Evolutionary conservation across 2,329 filamentous ascomycete genomes (phyloP), one percentile per base, ranked within the genome.

Genomic region (Fusarium annulatum): DNA sequence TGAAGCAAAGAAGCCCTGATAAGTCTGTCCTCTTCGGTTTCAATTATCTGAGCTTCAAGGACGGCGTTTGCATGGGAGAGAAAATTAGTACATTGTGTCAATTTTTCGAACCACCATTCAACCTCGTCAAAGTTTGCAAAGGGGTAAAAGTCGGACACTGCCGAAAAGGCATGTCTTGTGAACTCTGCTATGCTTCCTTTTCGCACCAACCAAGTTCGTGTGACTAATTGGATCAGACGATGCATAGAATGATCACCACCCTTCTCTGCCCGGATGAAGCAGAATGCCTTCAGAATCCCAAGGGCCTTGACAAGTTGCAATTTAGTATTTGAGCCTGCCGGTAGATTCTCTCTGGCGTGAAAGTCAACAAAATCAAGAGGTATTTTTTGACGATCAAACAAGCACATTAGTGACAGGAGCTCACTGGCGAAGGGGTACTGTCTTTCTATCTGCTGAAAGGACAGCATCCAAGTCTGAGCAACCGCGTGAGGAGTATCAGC

Each of bases 211-310:
- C 81, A 83, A 41, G 76, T 79, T 8, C 67, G 76, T 0, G 80
- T 81, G 0, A 79, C 78, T 10, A 83, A 52, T 18, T 84, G 82
- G 1, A 84, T 74, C 0, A 84, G 79, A 2, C 80, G 78, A 56
- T 83, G 81, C 75, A 84, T 80, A 14, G 79, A 63, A 7, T 80
- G 62, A 10, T 43, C 57, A 0, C 71, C 45, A 1, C 41, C 61
- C 2, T 67, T 74, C 23, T 70, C 74, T 39, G 76, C 69, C 0
- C 56, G 62, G 0, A 81, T 52, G 33, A 81, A 79, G 14, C 78
- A 81, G 23, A 81, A 82, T 3, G 80, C 80, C 30, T 79, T 81
- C 0, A 82, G 69, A 0, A 73, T 4, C 0, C 71, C 71, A 4
- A 73, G 33, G 0, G 61, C 52, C 5, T 73, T 73, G 0, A 73